Evolutionary conservation across 352 stramenopile species (phyloP).

Genomic region (Globisporangium okanoganense): DNA sequence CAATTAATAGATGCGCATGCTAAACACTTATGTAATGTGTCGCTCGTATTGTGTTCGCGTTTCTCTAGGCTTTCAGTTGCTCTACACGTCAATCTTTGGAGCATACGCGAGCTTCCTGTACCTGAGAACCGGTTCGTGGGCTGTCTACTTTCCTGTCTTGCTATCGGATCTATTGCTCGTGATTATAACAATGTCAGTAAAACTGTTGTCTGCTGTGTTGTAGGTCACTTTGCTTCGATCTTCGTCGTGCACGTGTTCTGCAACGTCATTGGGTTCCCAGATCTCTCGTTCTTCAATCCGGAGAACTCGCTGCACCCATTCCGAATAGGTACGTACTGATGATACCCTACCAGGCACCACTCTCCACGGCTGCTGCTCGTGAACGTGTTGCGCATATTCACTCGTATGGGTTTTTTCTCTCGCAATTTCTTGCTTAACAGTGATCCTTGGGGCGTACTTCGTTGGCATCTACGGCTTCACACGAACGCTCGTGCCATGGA

Average conservation of each 20-base stretch:
- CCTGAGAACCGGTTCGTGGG: slow-evolving; percentile 73
- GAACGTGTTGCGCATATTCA: not conserved
- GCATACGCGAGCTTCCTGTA: slow-evolving; percentile 93
- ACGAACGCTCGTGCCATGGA: slow-evolving; percentile 66
- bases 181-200: not conserved
- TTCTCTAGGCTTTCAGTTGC: slow-evolving; percentile 87
- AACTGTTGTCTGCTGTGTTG: not conserved
- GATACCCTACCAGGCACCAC: not conserved
- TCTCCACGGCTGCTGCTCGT: slow-evolving; percentile 6
- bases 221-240: slow-evolving; percentile 86
- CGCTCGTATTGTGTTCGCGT: not conserved
- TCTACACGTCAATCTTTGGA: slow-evolving; percentile 96
- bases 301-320: slow-evolving; percentile 73
- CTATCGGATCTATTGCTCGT: not conserved
- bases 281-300: slow-evolving; percentile 79
- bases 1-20: not conserved
- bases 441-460: slow-evolving; percentile 79
- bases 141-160: not conserved
- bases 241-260: slow-evolving; percentile 92
- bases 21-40: not conserved
- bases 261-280: slow-evolving; percentile 95
- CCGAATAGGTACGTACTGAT: slow-evolving; percentile 50
- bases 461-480: slow-evolving; percentile 82
- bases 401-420: not conserved
- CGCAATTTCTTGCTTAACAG: slow-evolving; percentile 32